Base-by-base conservation (phyloP, 306 rosid genomes). In the Senna tora region DNA sequence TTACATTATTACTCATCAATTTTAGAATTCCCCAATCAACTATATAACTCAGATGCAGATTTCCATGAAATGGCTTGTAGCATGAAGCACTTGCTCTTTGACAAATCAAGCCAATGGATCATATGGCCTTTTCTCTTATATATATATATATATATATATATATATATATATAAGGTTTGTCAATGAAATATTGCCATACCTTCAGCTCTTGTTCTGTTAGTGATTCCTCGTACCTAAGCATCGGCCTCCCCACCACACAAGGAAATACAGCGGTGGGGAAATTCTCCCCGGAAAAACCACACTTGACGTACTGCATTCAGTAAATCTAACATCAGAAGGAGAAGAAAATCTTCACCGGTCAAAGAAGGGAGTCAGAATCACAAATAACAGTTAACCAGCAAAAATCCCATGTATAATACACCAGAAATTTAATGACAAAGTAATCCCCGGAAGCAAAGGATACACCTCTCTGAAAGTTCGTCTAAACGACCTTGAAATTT, bases 191-290 rank as follows among this genome's bases (percentile, higher is more conserved):
- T 30, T 19, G 7, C 1, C 25, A 12, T 49, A 91, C 99, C 96
- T 91, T 87, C 34, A 91, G 75, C 79, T 84, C 89, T 72, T 94
- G 99, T 51, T 94, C 99, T 12, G 88, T 83, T 63, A 94, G 95
- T 3, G 99, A 91, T 72, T 94, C 99, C 82, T 94, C 99, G 41
- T 94, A 94, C 1, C 99, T 97, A 66, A 94, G 99, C 95, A 91
- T 83, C 1, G 96, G 99, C 80, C 99, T 86, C 30, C 99, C 99
- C 4, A 94, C 99, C 66, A 94, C 99, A 65, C 99, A 91, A 47
- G 99, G 99, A 68, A 94, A 94, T 21, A 94, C 97, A 22, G 99
- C 88, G 1, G 97, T 89, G 9, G 99, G 99, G 30, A 94, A 94
- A 68, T 94, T 94, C 90, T 94, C 97, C 34, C 99, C 97, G 9